Conservation (phyloP, 257 asterid species). For the Haberlea rhodopensis region DNA sequence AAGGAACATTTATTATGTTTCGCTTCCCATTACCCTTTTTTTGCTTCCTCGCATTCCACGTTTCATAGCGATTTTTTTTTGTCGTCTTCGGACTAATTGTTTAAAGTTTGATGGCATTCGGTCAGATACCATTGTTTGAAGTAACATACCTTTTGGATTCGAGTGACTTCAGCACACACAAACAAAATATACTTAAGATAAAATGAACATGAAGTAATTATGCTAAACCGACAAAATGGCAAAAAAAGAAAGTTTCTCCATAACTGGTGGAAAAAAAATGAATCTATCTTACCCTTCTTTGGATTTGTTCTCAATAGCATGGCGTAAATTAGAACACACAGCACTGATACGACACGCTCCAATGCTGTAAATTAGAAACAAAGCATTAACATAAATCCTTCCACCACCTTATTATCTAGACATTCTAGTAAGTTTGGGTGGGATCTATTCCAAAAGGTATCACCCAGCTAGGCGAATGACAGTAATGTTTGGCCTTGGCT, state of each 20-base stretch:
- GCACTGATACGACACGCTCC: conserved; percentile 18
- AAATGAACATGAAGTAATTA: not conserved
- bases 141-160: not conserved
- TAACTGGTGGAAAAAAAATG: not conserved
- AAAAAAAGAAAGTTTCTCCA: not conserved
- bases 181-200: not conserved
- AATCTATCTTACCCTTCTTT: conserved; percentile 20
- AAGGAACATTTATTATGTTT: too few relatives aligned
- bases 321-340: conserved; percentile 1
- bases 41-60: too few relatives aligned
- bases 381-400: not conserved
- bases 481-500: too few relatives aligned
- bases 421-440: too few relatives aligned
- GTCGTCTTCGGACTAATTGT: not conserved
- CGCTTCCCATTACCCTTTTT: too few relatives aligned
- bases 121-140: not conserved
- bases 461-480: too few relatives aligned
- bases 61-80: too few relatives aligned
- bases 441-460: too few relatives aligned
- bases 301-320: conserved; percentile 13
- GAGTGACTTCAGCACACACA: not conserved
- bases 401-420: not conserved
- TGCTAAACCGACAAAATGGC: not conserved
- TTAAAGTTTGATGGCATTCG: not conserved
- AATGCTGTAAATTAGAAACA: conserved; percentile 17